Conservation (phyloP, 2,329 filamentous ascomycete genomes). For the Botrytis medusae region DNA sequence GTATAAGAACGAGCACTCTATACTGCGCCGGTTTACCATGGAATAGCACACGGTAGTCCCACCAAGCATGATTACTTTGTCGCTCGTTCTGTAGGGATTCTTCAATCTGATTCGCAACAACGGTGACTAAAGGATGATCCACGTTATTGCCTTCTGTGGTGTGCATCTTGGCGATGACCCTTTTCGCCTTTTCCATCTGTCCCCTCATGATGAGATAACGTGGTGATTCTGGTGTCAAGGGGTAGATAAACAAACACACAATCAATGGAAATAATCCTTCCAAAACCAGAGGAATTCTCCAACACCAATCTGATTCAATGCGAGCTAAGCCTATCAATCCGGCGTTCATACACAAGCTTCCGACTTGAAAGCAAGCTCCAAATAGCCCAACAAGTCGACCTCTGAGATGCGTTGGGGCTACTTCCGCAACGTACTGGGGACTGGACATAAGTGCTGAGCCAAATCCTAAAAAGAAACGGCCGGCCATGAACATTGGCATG, state of each 20-base stretch:
- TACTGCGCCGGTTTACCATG: constrained; percentile 45
- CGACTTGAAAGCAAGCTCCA: constrained; percentile 46
- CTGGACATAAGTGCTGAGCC: constrained; percentile 31
- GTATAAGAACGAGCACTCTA: constrained; percentile 45
- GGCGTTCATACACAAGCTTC: constrained; percentile 44
- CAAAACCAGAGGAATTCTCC: constrained; percentile 30
- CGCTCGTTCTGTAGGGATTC: constrained; percentile 32
- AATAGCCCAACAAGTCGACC: constrained; percentile 50
- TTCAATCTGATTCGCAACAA: constrained; percentile 37
- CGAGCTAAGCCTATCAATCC: constrained; percentile 42
- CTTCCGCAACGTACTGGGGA: constrained; percentile 50
- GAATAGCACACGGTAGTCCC: constrained; percentile 50
- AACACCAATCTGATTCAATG: constrained; percentile 22
- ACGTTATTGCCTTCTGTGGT: constrained; percentile 43
- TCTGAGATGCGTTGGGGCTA: constrained; percentile 49
- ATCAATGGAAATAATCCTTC: constrained; percentile 43
- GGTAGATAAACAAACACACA: constrained; percentile 35
- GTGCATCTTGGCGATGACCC: constrained; percentile 48
- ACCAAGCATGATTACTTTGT: constrained; percentile 41
- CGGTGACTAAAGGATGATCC: constrained; percentile 28
- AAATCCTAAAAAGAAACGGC: constrained; percentile 34
- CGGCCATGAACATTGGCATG: constrained; percentile 34
- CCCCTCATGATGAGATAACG: constrained; percentile 42
- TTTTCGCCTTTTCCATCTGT: constrained; percentile 40
- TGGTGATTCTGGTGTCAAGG: constrained; percentile 39